Base-by-base conservation (phyloP, 768 basidiomycete genomes). In the Psilocybe subaeruginosa region DNA sequence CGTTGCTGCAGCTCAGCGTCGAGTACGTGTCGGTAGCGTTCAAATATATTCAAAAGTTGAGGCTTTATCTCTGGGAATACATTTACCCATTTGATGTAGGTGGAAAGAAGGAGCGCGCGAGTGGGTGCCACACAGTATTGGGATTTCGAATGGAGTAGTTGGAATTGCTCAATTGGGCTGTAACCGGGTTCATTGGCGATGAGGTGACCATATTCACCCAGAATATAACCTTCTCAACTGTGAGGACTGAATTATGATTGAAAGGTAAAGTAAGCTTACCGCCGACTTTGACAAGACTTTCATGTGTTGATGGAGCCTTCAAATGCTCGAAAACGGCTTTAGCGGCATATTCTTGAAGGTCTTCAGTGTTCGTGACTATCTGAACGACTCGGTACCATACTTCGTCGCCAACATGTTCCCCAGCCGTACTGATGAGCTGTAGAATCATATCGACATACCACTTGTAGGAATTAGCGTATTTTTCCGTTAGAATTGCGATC, bases 81-180 rank as follows among this genome's bases (percentile, higher is more conserved):
- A 72, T 99, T 99, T 64, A 97, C 95, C 97, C 97, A 99, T 84
- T 99, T 99, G 79, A 98, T 90, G 73, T 99, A 99, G 0, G 97
- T 98, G 9, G 97, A 97, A 37, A 99, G 81, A 29, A 99, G 85
- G 31, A 99, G 82, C 0, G 96, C 91, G 35, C 97, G 87, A 7
- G 97, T 99, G 31, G 95, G 79, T 4, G 96, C 95, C 39, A 92
- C 84, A 71, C 96, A 97, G 71, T 94, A 92, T 72, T 97, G 95
- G 12, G 95, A 96, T 73, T 98, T 99, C 6, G 93, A 87, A 75
- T 99, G 96, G 5, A 99, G 77, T 3, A 91, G 80, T 65, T 92
- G 91, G 74, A 99, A 97, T 69, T 99, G 97, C 71, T 99, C 96
- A 63, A 89, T 80, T 14, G 97, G 97, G 66, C 91, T 96, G 70